Conservation (phyloP, 306 rosid genomes). For the barrel medic (Medicago truncatula) region DNA sequence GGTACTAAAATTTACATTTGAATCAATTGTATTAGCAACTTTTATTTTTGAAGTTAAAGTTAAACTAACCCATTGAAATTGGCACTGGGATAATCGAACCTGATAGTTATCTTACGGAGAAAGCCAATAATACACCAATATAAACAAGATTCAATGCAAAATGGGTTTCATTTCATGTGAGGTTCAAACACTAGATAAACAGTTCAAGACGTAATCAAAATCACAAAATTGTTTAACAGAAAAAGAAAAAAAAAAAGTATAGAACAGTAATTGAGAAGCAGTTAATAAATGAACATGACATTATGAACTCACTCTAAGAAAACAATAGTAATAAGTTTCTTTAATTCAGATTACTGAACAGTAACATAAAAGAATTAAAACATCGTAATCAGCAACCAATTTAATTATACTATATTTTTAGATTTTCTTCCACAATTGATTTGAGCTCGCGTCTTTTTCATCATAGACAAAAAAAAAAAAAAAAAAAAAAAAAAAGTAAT, state of each 20-base stretch:
- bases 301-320: slow-evolving; percentile 7
- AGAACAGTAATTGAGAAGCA: background rate
- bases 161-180: slow-evolving; percentile 7
- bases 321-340: background rate
- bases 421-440: background rate
- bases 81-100: no score
- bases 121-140: slow-evolving; percentile 1
- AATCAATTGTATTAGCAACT: background rate
- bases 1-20: background rate
- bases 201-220: background rate
- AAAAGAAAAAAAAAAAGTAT: background rate
- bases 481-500: no score
- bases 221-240: slow-evolving; percentile 10
- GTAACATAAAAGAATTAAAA: background rate
- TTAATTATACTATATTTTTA: background rate
- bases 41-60: no score
- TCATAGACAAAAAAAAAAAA: no score
- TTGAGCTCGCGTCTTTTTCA: background rate
- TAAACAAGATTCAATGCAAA: slow-evolving; percentile 2
- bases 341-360: background rate
- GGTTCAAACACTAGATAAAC: background rate
- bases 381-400: background rate
- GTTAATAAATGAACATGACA: background rate
- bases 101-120: slow-evolving; percentile 6
- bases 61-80: no score